Base-by-base conservation (phyloP, 257 asterid genomes). In the Ballota nigra region DNA sequence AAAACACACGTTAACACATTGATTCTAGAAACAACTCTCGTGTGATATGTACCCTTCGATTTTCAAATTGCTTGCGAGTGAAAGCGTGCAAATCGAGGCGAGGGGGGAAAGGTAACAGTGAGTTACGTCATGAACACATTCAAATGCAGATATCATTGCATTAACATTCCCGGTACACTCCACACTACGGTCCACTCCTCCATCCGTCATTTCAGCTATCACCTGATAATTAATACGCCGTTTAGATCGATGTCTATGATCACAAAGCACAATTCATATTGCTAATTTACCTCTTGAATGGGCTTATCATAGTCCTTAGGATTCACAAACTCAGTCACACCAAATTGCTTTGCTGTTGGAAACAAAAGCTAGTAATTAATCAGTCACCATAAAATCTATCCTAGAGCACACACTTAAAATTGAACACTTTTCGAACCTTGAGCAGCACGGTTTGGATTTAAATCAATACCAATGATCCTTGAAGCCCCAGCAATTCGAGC, bases 111-210 rank as follows among this genome's bases (percentile, higher is more conserved):
- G n/a, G n/a, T n/a, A n/a, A n/a, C 40, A 38, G 24, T 28, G 18
- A 60, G 18, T 64, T 88, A 92, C 98, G 75, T 90, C 97, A 20
- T 92, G 98, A 67, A 90, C 97, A 38, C 98, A 92, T 86, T 92
- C 98, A 19, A 92, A 92, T 22, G 98, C 98, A 18, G 96, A 89
- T 51, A 89, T 88, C 98, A 92, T 92, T 0, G 95, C 98, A 5
- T 80, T 86, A 41, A 85, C 74, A 15, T 88, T 84, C 49, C 98
- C 98, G 0, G 97, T 90, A 77, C 98, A 92, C 74, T 90, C 97
- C 0, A 92, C 61, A 22, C 98, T 92, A 3, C 96, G 81, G 74
- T 92, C 98, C 18, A 82, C 98, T 67, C 98, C 98, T 34, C 96
- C 96, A 63, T 82, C 85, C 0, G 97, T 92, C 94, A 89, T 88